Base-by-base conservation (phyloP, 768 basidiomycete genomes). In the Paxillus involutus region DNA sequence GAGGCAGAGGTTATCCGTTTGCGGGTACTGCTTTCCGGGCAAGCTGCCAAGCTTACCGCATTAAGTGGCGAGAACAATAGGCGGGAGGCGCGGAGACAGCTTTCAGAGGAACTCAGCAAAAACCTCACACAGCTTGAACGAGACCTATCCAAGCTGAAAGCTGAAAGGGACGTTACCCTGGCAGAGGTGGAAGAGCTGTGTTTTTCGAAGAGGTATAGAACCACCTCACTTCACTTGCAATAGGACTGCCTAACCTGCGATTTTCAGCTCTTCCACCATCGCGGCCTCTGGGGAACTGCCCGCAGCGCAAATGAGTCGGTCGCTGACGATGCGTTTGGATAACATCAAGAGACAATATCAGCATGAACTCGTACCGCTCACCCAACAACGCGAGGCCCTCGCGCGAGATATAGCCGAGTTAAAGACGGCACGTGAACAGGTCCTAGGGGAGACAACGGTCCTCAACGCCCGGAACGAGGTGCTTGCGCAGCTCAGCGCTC, bases 101-200 rank as follows among this genome's bases (percentile, higher is more conserved):
- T 91, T 49, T 85, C 88, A 6, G 85, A 88, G 57, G 91, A 98
- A 63, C 75, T 97, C 26, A 79, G 80, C 53, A 83, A 85, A 55
- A 91, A 80, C 60, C 75, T 99, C 40, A 81, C 83, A 46, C 85
- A 80, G 6, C 78, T 98, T 47, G 94, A 95, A 73, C 83, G 83
- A 44, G 89, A 96, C 64, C 75, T 98, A 7, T 92, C 93, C 8
- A 88, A 88, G 61, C 75, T 99, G 50, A 88, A 84, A 65, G 91
- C 86, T 0, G 91, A 99, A 69, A 80, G 96, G 30, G 97, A 98
- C 62, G 82, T 98, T 75, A 82, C 91, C 11, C 72, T 98, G 53
- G 94, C 94, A 0, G 96, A 99, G 69, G 84, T 98, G 36, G 94
- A 96, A 65, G 94, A 98, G 72, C 77, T 99, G 33, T 81, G 85